Percentiles rank a stretch among this genome's conserved stretches.
These are phyloP conservation scores for Alternaria arbusti DNA, from an alignment of 2,329 filamentous ascomycete genomes.

Conservation along the genomic window DNA sequence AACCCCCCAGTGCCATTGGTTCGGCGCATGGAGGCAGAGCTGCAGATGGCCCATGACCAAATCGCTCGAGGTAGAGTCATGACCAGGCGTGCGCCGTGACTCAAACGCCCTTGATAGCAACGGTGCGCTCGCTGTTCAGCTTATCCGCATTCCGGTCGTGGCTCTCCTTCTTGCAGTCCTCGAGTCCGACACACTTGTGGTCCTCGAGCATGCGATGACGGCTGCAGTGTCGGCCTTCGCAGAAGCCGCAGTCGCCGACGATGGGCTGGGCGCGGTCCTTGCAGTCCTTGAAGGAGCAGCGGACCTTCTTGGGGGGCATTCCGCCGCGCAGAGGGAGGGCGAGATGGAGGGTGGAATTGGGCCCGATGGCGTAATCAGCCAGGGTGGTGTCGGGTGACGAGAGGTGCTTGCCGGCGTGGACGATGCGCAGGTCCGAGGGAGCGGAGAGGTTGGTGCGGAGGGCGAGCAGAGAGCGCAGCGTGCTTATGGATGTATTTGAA, in stretches of 20 bases:
- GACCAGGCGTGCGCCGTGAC: background rate
- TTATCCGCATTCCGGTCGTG: conserved; percentile 93
- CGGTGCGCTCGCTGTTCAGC: conserved; percentile 89
- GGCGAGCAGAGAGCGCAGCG: conserved; percentile 63
- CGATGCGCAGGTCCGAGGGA: conserved; percentile 59
- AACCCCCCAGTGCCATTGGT: background rate
- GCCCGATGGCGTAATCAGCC: conserved; percentile 55
- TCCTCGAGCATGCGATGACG: conserved; percentile 94
- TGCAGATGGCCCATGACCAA: conserved; percentile 8
- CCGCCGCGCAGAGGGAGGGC: conserved; percentile 63
- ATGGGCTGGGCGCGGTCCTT: conserved; percentile 87
- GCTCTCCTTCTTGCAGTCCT: conserved; percentile 97
- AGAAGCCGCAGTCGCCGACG: conserved; percentile 95
- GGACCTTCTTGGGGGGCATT: conserved; percentile 74
- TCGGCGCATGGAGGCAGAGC: background rate
- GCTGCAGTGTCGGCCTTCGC: conserved; percentile 90
- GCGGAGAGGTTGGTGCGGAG: conserved; percentile 61
- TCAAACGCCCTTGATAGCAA: conserved; percentile 86
- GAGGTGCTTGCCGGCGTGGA: conserved; percentile 65
- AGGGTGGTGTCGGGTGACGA: conserved; percentile 52
- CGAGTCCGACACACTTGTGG: conserved; percentile 89
- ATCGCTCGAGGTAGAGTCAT: background rate
- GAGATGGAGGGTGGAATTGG: conserved; percentile 61
- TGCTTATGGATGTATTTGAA: conserved; percentile 60
- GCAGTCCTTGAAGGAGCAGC: conserved; percentile 90